phyloP scores from a whole-genome alignment of 2,329 filamentous ascomycete genomes.

The Aspergillus amoenus region DNA sequence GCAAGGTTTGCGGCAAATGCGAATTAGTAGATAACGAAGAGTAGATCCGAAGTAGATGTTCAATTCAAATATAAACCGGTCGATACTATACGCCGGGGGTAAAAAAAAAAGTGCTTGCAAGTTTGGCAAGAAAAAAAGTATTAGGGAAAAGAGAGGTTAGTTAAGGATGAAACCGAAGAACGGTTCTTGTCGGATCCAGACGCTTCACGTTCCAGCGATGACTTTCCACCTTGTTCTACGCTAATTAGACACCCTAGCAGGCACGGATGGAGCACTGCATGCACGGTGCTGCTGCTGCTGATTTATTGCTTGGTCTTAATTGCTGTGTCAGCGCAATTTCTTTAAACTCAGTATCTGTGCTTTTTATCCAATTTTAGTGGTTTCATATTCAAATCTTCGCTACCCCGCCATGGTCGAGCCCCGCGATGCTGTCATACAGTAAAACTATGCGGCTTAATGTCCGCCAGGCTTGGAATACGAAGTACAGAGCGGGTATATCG shows the following conservation, averaged over 20 bases:
- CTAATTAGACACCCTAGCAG: slow-evolving; percentile 2
- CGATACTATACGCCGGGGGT: background rate
- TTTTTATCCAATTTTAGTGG: background rate
- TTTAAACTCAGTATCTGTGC: background rate
- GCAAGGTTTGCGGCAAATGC: background rate
- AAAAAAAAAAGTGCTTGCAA: background rate
- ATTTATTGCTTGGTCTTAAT: background rate
- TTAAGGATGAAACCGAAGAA: background rate
- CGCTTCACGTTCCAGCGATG: slow-evolving; percentile 26
- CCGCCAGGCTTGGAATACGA: background rate
- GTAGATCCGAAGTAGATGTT: background rate
- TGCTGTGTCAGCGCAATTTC: background rate
- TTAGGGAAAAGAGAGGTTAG: background rate
- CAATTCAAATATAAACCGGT: background rate
- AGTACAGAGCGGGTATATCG: background rate
- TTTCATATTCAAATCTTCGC: background rate
- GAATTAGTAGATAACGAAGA: background rate
- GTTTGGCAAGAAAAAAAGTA: background rate
- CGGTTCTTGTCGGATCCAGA: slow-evolving; percentile 20
- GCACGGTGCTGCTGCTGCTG: background rate
- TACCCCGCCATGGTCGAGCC: slow-evolving; percentile 20
- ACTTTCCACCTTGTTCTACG: slow-evolving; percentile 25
- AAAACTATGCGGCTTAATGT: slow-evolving; percentile 5
- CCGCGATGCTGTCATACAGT: slow-evolving; percentile 20
- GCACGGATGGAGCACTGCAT: background rate